These are phyloP conservation scores for Pythium monospermum DNA, from an alignment of 352 stramenopile genomes.

Conservation along the genomic window DNA sequence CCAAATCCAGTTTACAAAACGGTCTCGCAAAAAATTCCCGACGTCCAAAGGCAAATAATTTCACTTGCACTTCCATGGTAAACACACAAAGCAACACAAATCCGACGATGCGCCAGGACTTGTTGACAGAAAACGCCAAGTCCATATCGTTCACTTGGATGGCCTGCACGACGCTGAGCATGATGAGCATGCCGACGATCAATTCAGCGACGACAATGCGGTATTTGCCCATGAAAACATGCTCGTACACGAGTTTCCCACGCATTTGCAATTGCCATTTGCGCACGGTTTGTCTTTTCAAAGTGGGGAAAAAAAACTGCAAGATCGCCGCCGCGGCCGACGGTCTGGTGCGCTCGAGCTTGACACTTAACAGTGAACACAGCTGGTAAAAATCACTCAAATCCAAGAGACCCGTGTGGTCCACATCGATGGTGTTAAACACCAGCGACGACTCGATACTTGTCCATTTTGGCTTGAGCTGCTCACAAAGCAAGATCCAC, in stretches of 20 bases:
- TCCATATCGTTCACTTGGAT: conserved; percentile 83
- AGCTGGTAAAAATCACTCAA: conserved; percentile 75
- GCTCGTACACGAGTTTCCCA: conserved; percentile 54
- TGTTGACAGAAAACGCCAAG: conserved; percentile 68
- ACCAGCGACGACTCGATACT: conserved; percentile 65
- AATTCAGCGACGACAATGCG: conserved; percentile 69
- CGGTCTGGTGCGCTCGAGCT: conserved; percentile 45
- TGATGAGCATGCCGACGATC: conserved; percentile 69
- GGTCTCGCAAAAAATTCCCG: conserved; percentile 70
- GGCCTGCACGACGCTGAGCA: conserved; percentile 69
- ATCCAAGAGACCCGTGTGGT: conserved; percentile 56
- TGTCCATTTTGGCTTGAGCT: conserved; percentile 73
- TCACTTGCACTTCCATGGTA: conserved; percentile 64
- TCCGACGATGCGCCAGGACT: conserved; percentile 65
- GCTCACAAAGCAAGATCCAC: conserved; percentile 68
- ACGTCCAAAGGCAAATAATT: conserved; percentile 78
- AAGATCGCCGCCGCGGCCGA: conserved; percentile 42
- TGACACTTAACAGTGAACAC: conserved; percentile 67
- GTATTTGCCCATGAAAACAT: conserved; percentile 55
- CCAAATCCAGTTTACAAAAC: conserved; percentile 76
- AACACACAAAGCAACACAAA: conserved; percentile 68
- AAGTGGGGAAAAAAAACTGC: conserved; percentile 21
- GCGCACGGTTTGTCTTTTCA: conserved; percentile 45
- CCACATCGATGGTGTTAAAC: conserved; percentile 75
- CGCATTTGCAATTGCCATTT: conserved; percentile 46